Evolutionary conservation across 2,329 filamentous ascomycete species (phyloP), one percentile per base, ranked within the genome.

Genomic region (Stagonosporopsis chrysanthemi): DNA sequence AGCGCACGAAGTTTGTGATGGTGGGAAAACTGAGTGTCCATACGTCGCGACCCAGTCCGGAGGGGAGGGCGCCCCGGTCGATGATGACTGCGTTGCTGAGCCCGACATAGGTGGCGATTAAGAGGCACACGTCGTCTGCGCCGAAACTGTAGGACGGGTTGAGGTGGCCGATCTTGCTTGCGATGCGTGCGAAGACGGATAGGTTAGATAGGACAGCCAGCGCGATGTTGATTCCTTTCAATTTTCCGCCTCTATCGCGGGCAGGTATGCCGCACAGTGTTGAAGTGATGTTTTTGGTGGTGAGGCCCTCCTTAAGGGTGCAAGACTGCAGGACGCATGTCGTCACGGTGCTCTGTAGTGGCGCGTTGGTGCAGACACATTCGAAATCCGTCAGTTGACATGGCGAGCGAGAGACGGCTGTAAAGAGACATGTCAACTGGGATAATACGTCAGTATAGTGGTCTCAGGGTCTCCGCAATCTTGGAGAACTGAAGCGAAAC

Each of bases 31-130:
- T 56, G 1, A 84, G 58, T 0, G 80, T 81, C 82, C 82, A 84
- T 23, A 84, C 72, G 51, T 84, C 82, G 12, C 66, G 74, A 2
- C 82, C 81, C 3, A 83, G 66, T 0, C 82, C 82, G 33, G 50
- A 54, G 2, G 56, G 60, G 17, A 62, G 29, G 6, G 50, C 33
- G 2, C 52, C 46, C 11, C 56, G 29, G 17, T 64, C 61, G 31
- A 64, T 49, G 5, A 62, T 57, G 9, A 60, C 29, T 7, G 41
- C n/a, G 26, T 29, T 44, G 26, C 24, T n/a, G 15, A 29, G 15
- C 4, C 26, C 41, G 15, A 60, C 44, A 2, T 6, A 35, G n/a
- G 43, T 33, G 7, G 43, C 43, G 9, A 46, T 14, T 8, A 23
- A 6, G 14, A 46, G 29, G 15, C 14, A 46, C 2, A 23, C 29